phyloP scores from a whole-genome alignment of 1,284 basidiomycete species.

The Abortiporus biennis region DNA sequence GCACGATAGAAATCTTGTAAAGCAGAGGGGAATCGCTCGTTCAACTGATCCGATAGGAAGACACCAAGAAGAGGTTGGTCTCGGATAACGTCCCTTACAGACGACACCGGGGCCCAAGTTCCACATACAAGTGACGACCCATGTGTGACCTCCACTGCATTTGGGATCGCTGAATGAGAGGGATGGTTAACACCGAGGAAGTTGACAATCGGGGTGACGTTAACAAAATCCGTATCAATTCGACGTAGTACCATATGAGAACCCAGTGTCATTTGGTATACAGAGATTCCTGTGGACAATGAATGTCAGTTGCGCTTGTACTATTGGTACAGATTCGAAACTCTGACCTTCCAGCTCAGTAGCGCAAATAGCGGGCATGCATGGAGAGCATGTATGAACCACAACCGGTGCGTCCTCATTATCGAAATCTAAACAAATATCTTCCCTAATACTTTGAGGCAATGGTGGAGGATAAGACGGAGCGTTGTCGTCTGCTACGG shows the following conservation, averaged over 20 bases:
- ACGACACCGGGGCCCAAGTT: conserved; percentile 58
- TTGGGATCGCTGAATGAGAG: conserved; percentile 30
- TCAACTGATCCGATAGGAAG: conserved; percentile 57
- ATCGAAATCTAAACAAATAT: no score
- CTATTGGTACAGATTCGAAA: neutral
- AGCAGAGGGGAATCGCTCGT: conserved; percentile 51
- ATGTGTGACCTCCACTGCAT: conserved; percentile 36
- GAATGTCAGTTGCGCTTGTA: conserved; percentile 7
- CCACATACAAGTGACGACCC: conserved; percentile 48
- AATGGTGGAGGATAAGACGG: conserved; percentile 13
- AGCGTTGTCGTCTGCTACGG: neutral
- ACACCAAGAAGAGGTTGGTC: conserved; percentile 38
- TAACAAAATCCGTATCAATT: conserved; percentile 70
- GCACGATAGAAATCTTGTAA: conserved; percentile 47
- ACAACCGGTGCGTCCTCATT: conserved; percentile 26
- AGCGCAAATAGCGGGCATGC: conserved; percentile 52
- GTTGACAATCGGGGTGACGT: conserved; percentile 52
- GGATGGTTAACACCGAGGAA: conserved; percentile 33
- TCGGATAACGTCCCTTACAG: conserved; percentile 44
- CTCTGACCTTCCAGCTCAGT: conserved; percentile 60
- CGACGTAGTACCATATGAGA: conserved; percentile 50
- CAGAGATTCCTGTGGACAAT: conserved; percentile 49
- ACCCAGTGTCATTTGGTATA: conserved; percentile 60
- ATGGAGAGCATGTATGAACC: conserved; percentile 55
- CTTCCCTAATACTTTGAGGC: neutral